Base-by-base conservation (phyloP, 2,329 filamentous ascomycete genomes). In the Basipetospora sp. region DNA sequence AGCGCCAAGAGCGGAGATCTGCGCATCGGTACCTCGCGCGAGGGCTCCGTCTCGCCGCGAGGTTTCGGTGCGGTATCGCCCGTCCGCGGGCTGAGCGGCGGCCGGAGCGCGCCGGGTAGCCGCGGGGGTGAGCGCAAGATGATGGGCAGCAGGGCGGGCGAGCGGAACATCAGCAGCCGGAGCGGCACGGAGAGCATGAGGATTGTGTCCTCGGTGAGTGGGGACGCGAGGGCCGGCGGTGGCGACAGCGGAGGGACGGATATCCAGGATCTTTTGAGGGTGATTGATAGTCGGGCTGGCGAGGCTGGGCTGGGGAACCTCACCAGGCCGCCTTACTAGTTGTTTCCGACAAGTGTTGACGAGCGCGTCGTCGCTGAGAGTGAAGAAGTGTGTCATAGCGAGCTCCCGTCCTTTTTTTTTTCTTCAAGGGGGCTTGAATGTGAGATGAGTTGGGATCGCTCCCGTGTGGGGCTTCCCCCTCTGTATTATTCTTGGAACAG, bases 261-360 rank as follows among this genome's bases (percentile, higher is more conserved):
- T 44, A 50, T 71, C 41, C 57, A 66, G 42, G 59, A 67, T 34
- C 50, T 71, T 33, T 50, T 71, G 34, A 58, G 58, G 43, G 64
- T 64, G 8, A 70, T 71, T 44, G 66, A 71, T 46, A 63, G 63
- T 46, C 55, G 58, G 14, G 54, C 56, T 3, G 62, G 58, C 16
- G 67, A 70, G 47, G 56, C 58, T 28, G 59, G 53, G 33, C 43
- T 69, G 36, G 62, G 64, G 15, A 63, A 61, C 28, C 50, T 68
- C 17, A 61, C 61, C 31, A 59, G 57, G 48, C 67, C 67, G 36
- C 67, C 67, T 14, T 71, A 71, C 46, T 71, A 53, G 48, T 15
- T 19, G 2, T 8, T 22, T 25, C 18, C 9, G 14, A 39, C 25
- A 39, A 17, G 18, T 15, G 33, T 35, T 27, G 32, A 13, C 32